phyloP scores from a whole-genome alignment of 768 basidiomycete species.

The Amanita exitialis region DNA sequence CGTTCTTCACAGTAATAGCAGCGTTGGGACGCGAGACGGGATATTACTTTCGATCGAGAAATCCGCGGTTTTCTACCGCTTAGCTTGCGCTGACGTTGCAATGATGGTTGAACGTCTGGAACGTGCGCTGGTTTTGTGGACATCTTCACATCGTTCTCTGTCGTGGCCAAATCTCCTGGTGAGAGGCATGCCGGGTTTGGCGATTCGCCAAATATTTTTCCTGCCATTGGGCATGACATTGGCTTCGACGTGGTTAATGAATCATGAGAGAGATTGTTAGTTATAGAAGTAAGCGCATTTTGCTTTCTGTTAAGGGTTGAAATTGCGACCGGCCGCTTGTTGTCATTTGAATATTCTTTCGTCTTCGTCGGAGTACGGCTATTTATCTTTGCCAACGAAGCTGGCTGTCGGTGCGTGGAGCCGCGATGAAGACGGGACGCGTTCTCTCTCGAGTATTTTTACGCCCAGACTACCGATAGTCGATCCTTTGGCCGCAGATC shows the following conservation, averaged over 20 bases:
- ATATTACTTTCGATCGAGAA: conserved; percentile 74
- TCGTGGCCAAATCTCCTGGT: background rate
- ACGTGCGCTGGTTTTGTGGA: background rate
- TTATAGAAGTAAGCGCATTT: conserved; percentile 21
- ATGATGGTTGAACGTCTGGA: background rate
- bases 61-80: conserved; percentile 62
- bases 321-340: background rate
- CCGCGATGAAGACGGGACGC: conserved; percentile 26
- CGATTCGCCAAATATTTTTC: background rate
- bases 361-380: conserved; percentile 8
- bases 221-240: background rate
- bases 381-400: conserved; percentile 54
- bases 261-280: conserved; percentile 19
- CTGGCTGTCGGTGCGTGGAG: conserved; percentile 70
- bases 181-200: background rate
- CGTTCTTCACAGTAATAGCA: conserved; percentile 14
- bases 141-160: background rate
- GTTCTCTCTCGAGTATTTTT: conserved; percentile 12
- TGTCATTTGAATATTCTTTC: conserved; percentile 9
- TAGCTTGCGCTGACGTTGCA: conserved; percentile 12
- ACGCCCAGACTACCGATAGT: conserved; percentile 24
- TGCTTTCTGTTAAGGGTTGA: conserved; percentile 9
- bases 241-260: background rate
- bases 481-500: conserved; percentile 14
- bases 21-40: conserved; percentile 67